Percentiles rank a stretch among this genome's conserved stretches.
phyloP scores from a whole-genome alignment of 83 land plant species.

The Diphasiastrum complanatum region DNA sequence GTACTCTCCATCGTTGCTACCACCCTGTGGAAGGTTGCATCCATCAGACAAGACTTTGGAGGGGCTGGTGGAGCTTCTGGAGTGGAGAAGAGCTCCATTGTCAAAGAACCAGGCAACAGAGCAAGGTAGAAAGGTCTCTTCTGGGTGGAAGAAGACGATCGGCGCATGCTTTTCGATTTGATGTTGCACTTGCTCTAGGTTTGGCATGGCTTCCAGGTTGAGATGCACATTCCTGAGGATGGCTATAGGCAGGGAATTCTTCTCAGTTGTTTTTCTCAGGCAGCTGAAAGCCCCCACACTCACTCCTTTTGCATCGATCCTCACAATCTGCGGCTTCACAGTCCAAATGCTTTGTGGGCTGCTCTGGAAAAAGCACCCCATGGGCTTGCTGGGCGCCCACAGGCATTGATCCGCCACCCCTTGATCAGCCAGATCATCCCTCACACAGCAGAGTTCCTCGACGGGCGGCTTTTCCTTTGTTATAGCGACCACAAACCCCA shows the following conservation, averaged over 20 bases:
- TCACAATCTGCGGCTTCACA: neutral
- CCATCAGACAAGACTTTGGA: conserved; percentile 29
- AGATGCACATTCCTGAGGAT: conserved; percentile 35
- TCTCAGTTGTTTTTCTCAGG: neutral
- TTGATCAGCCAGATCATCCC: neutral
- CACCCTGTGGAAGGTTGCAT: conserved; percentile 52
- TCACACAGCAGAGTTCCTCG: neutral
- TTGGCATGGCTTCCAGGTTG: conserved; percentile 40
- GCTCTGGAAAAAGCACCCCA: neutral
- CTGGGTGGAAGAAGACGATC: conserved; percentile 49
- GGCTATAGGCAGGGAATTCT: neutral
- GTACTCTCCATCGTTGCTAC: conserved; percentile 45
- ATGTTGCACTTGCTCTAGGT: conserved; percentile 31
- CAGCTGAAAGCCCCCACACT: neutral
- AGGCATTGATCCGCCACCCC: neutral
- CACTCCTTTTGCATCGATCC: neutral
- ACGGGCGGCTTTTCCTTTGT: neutral
- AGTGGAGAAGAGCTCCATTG: conserved; percentile 47
- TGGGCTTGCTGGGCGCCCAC: neutral
- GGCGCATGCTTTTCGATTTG: conserved; percentile 41
- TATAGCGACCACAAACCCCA: neutral
- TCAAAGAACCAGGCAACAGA: conserved; percentile 56
- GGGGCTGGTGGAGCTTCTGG: conserved; percentile 27
- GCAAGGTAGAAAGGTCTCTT: conserved; percentile 48
- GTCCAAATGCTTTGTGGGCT: neutral